Evolutionary conservation across 495 filamentous ascomycete species (phyloP).

Genomic region (Lentithecium fluviatile): DNA sequence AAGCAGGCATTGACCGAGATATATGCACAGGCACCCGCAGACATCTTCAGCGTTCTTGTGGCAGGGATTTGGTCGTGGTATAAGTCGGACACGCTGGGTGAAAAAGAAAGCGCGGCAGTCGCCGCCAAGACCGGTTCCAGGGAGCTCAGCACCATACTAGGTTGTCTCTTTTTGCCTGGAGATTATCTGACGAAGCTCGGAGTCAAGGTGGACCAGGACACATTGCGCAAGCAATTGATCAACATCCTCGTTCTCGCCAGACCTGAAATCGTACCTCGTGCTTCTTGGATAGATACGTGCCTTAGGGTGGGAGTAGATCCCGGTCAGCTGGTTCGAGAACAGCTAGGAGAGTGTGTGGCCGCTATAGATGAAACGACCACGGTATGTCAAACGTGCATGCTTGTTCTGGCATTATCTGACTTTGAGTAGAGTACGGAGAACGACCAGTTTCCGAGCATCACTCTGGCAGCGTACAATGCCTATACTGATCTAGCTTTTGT

Average conservation of each 20-base stretch:
- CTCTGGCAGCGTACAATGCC: constrained; percentile 70
- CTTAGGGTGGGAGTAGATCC: constrained; percentile 77
- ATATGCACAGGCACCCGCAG: constrained; percentile 54
- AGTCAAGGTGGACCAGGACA: constrained; percentile 40
- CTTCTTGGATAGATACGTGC: constrained; percentile 85
- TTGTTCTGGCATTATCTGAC: background rate
- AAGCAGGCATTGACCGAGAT: constrained; percentile 56
- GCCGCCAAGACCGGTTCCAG: constrained; percentile 64
- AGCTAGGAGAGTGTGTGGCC: constrained; percentile 52
- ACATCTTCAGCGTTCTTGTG: constrained; percentile 60
- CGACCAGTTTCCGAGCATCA: constrained; percentile 45
- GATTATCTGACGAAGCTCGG: constrained; percentile 45
- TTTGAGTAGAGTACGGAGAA: constrained; percentile 15
- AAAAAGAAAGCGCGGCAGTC: constrained; percentile 74
- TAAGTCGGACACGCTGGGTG: constrained; percentile 57
- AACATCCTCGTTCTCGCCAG: constrained; percentile 75
- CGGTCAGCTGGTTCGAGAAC: constrained; percentile 63
- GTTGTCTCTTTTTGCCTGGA: constrained; percentile 62
- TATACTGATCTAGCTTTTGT: constrained; percentile 92
- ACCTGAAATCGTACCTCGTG: constrained; percentile 69
- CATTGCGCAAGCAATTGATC: constrained; percentile 54
- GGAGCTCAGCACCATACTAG: constrained; percentile 63
- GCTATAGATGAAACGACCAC: constrained; percentile 52
- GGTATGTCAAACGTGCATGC: constrained; percentile 39
- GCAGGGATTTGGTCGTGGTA: constrained; percentile 83